Percentiles rank a stretch among this genome's conserved stretches.
Conservation (phyloP, 2,329 filamentous ascomycete species). For the Colletotrichum truncatum region DNA sequence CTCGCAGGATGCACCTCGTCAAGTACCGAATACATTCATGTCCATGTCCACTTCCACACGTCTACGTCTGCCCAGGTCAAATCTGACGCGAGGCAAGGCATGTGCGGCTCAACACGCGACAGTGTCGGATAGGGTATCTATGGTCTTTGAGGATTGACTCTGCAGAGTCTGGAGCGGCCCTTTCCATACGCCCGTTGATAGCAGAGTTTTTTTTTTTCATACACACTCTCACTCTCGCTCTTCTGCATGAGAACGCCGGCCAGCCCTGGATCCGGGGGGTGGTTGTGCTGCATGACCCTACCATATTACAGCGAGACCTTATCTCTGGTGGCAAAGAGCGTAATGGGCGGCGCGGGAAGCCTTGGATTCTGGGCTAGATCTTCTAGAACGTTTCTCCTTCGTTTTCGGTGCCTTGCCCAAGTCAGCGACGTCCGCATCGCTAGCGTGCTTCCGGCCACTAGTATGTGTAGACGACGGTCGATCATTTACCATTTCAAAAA, state of each 20-base stretch:
- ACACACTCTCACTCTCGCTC: too few relatives aligned
- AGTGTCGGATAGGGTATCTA: neutral
- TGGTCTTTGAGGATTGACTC: too few relatives aligned
- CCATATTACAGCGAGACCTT: neutral
- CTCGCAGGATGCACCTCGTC: neutral
- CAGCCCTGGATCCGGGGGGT: neutral
- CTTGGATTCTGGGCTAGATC: neutral
- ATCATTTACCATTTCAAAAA: neutral
- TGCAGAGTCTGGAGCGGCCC: neutral
- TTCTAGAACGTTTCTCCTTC: slow-evolving; percentile 27
- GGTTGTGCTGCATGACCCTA: neutral
- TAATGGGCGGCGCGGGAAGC: neutral
- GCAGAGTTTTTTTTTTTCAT: neutral
- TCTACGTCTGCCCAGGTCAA: neutral
- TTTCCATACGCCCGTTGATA: neutral
- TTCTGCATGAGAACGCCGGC: too few relatives aligned
- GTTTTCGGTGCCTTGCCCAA: slow-evolving; percentile 15
- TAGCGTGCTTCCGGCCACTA: too few relatives aligned
- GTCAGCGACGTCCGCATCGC: slow-evolving; percentile 7
- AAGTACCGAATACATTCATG: neutral
- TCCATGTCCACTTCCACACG: neutral
- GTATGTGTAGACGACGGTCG: slow-evolving; percentile 4
- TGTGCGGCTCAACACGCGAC: slow-evolving; percentile 16
- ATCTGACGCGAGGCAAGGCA: neutral
- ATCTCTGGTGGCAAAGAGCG: slow-evolving; percentile 10